Conservation (phyloP, 2,329 filamentous ascomycete species). For the Alternaria atra region DNA sequence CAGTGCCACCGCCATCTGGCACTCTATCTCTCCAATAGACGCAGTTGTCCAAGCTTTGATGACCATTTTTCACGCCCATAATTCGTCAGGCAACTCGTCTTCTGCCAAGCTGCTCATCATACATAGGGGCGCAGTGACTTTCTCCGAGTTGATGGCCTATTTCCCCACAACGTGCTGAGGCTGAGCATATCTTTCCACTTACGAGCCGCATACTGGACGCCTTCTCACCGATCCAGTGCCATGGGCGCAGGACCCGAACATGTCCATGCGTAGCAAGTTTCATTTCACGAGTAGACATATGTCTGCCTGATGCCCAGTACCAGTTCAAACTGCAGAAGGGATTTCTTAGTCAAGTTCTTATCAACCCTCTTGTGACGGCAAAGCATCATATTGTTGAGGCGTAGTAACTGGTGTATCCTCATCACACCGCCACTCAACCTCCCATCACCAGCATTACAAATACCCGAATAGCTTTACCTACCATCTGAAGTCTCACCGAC, state of each 20-base stretch:
- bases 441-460: background rate
- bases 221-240: conserved; percentile 29
- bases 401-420: conserved; percentile 23
- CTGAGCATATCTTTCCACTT: conserved; percentile 37
- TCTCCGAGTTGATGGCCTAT: conserved; percentile 20
- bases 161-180: conserved; percentile 38
- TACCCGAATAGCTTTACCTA: background rate
- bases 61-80: conserved; percentile 9
- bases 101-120: conserved; percentile 15
- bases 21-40: conserved; percentile 8
- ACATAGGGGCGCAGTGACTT: conserved; percentile 25
- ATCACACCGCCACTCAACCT: conserved; percentile 20
- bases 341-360: conserved; percentile 20
- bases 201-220: conserved; percentile 33
- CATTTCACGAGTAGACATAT: conserved; percentile 39
- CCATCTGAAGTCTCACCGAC: background rate
- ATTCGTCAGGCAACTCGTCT: conserved; percentile 28
- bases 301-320: conserved; percentile 28
- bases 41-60: conserved; percentile 22
- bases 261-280: conserved; percentile 32
- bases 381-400: conserved; percentile 31
- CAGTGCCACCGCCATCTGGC: conserved; percentile 38
- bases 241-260: conserved; percentile 21
- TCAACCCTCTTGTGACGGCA: conserved; percentile 15
- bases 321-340: conserved; percentile 11